Evolutionary conservation across 1,284 basidiomycete genomes (phyloP).

Genomic region (Ceratobasidium sp.): DNA sequence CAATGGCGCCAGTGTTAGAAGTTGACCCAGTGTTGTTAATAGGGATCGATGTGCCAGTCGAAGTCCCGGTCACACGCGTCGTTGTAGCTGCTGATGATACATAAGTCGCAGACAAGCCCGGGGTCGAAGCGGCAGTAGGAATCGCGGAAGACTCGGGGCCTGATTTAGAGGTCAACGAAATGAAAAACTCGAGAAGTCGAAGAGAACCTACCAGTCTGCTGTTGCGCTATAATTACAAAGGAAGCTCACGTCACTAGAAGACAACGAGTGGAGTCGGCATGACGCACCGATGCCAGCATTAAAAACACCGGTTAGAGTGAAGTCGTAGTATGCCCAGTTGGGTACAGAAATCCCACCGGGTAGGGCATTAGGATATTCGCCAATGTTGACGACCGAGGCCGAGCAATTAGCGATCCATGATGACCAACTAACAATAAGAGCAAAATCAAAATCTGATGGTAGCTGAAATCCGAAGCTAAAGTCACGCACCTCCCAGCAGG

Average conservation of each 20-base stretch:
- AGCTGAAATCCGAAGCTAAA: neutral
- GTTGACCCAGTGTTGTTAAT: conserved; percentile 2
- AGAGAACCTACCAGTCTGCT: conserved; percentile 23
- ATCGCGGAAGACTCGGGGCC: conserved; percentile 33
- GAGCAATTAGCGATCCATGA: conserved; percentile 44
- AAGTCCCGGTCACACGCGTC: neutral
- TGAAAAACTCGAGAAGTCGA: neutral
- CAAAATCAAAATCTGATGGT: neutral
- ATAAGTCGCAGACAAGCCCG: neutral
- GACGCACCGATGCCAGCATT: conserved; percentile 28
- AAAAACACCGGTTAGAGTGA: conserved; percentile 34
- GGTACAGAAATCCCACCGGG: conserved; percentile 44
- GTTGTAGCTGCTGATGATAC: neutral
- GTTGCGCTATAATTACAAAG: conserved; percentile 7
- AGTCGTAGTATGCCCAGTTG: conserved; percentile 45
- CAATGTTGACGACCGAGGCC: conserved; percentile 6
- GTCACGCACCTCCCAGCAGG: conserved; percentile 25
- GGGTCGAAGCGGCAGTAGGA: conserved; percentile 10
- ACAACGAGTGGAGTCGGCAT: neutral
- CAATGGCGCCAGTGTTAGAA: conserved; percentile 52
- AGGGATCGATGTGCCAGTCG: neutral
- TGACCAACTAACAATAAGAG: conserved; percentile 37
- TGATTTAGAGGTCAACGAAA: neutral
- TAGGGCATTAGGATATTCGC: conserved; percentile 35
- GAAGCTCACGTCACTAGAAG: neutral